Evolutionary conservation across 768 basidiomycete species (phyloP).

Genomic region (Collybia sordida): DNA sequence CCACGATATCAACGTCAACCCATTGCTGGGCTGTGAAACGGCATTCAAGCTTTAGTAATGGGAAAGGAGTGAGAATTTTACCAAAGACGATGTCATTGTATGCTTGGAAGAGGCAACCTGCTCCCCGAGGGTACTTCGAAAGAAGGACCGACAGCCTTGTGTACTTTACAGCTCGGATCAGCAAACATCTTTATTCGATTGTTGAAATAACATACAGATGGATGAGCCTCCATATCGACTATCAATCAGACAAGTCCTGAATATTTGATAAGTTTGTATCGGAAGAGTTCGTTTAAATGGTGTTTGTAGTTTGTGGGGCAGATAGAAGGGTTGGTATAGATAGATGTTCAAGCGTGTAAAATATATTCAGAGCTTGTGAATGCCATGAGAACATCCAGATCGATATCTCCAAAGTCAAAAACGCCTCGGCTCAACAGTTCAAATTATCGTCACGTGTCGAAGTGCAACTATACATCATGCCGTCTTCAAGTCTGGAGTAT

Average conservation of each 20-base stretch:
- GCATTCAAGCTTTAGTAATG: not conserved
- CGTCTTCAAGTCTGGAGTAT: conserved; percentile 32
- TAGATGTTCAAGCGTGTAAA: not conserved
- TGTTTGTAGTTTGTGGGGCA: too few relatives aligned
- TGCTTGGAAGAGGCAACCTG: conserved; percentile 66
- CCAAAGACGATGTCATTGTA: conserved; percentile 74
- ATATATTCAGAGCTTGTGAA: not conserved
- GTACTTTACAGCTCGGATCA: conserved; percentile 33
- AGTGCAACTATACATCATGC: too few relatives aligned
- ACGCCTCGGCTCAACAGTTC: too few relatives aligned
- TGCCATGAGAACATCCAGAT: not conserved
- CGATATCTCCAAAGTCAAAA: too few relatives aligned
- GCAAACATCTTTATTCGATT: not conserved
- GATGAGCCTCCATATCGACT: conserved; percentile 20
- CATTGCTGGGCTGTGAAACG: conserved; percentile 64
- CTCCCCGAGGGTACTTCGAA: conserved; percentile 59
- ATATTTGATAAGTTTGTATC: not conserved
- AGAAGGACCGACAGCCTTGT: conserved; percentile 44
- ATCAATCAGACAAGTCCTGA: not conserved
- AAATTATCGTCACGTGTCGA: too few relatives aligned
- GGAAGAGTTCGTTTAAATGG: not conserved
- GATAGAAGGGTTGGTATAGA: not conserved
- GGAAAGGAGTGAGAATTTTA: conserved; percentile 21
- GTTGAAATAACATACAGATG: conserved; percentile 16
- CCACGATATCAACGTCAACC: conserved; percentile 61